A percentile compares a stretch with the other conserved stretches of the same genome.
Evolutionary conservation across 176 grass and related monocot species (phyloP).

Genomic region (Sorghum bicolor): Sorghum_bicolor_NCBIv3 NC_012873.2:63780501-63781000

Average conservation of each 20-base stretch:
- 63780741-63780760: background rate
- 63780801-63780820: background rate
- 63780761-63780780: background rate
- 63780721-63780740: background rate
- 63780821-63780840: background rate
- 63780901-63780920: background rate
- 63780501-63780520: background rate
- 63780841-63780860: background rate
- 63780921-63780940: background rate
- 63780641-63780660: background rate
- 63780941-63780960: background rate
- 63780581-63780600: background rate
- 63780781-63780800: background rate
- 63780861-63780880: background rate
- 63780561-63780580: background rate
- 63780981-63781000: background rate
- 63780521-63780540: background rate
- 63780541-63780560: background rate
- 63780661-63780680: background rate
- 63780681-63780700: background rate
- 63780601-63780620: background rate
- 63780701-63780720: background rate
- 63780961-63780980: background rate
- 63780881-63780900: background rate
- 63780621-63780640: background rate